A percentile compares a stretch with the other conserved stretches of the same genome.
phyloP scores from a whole-genome alignment of 352 stramenopile genomes.

The Thraustochytrium striatum region DNA sequence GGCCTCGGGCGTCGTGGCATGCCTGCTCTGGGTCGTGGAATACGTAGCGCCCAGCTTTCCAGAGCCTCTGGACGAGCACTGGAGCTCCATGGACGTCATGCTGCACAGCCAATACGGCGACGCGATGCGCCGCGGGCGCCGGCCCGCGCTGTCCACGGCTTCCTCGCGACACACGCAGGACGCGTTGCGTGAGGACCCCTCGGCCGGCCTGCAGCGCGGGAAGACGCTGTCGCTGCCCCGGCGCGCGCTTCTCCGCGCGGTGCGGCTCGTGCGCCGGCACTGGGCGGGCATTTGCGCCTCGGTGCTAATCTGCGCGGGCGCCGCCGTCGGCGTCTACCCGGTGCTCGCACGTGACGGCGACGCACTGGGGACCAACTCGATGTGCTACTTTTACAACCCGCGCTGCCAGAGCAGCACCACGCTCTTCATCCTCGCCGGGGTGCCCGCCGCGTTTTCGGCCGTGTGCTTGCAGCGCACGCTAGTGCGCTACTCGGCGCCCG shows the following conservation, averaged over 20 bases:
- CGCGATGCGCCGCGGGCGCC: not conserved
- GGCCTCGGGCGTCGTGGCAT: not conserved
- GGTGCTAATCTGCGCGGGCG: slow-evolving; percentile 1
- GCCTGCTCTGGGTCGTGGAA: not conserved
- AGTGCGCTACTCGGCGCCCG: slow-evolving; percentile 30
- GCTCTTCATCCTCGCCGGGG: slow-evolving; percentile 16
- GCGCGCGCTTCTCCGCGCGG: too few species aligned
- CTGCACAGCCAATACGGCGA: not conserved
- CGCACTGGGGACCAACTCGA: slow-evolving; percentile 32
- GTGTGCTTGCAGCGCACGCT: slow-evolving; percentile 23
- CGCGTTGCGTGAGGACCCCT: too few species aligned
- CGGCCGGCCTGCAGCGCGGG: too few species aligned
- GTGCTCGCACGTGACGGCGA: not conserved
- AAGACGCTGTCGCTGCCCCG: too few species aligned
- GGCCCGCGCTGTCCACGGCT: too few species aligned
- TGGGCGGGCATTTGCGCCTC: not conserved
- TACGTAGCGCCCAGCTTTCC: not conserved
- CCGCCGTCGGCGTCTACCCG: slow-evolving; percentile 3
- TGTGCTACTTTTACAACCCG: slow-evolving; percentile 10
- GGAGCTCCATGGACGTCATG: slow-evolving; percentile 26
- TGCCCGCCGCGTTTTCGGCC: slow-evolving; percentile 26
- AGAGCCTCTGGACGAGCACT: not conserved
- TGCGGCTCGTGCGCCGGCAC: not conserved
- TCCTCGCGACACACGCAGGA: too few species aligned
- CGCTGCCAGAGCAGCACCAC: slow-evolving; percentile 24